phyloP scores from a whole-genome alignment of 352 stramenopile species.

The Phytopythium oedochilum region DNA sequence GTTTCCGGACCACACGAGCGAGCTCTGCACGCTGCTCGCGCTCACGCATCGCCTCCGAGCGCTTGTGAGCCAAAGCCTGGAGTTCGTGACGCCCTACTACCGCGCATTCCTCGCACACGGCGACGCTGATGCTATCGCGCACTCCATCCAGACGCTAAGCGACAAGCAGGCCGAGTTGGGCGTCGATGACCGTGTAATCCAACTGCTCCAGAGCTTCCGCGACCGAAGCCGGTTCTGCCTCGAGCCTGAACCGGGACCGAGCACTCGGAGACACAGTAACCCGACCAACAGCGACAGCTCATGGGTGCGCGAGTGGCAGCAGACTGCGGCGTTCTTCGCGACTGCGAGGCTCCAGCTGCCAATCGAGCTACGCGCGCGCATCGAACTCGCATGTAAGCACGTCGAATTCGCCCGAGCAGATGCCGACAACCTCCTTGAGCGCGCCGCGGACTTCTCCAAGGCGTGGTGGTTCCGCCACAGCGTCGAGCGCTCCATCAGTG shows the following conservation, averaged over 20 bases:
- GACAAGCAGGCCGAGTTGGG: neutral
- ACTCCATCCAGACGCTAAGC: slow-evolving; percentile 25
- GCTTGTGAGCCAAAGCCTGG: slow-evolving; percentile 14
- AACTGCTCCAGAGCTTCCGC: slow-evolving; percentile 41
- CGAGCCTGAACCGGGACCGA: slow-evolving; percentile 5
- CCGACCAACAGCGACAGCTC: slow-evolving; percentile 2
- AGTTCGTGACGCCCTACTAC: slow-evolving; percentile 33
- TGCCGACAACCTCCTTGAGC: slow-evolving; percentile 15
- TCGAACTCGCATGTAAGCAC: slow-evolving; percentile 43
- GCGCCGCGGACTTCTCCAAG: slow-evolving; percentile 33
- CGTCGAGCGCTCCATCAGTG: slow-evolving; percentile 24
- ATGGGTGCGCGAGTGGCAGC: slow-evolving; percentile 62
- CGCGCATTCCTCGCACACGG: slow-evolving; percentile 31
- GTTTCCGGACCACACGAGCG: slow-evolving; percentile 14
- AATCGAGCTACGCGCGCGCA: slow-evolving; percentile 13
- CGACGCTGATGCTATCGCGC: slow-evolving; percentile 44
- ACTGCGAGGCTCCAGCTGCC: slow-evolving; percentile 12
- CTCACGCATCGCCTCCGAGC: slow-evolving; percentile 17
- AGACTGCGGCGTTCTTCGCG: slow-evolving; percentile 38
- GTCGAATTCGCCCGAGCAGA: slow-evolving; percentile 34
- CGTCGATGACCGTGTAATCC: slow-evolving; percentile 8
- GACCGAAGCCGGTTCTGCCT: slow-evolving; percentile 23
- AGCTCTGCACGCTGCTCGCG: slow-evolving; percentile 17
- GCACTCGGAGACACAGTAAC: neutral
- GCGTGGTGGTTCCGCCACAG: slow-evolving; percentile 40